Percentiles rank a stretch among this genome's conserved stretches.
Evolutionary conservation across 2,329 filamentous ascomycete species (phyloP).

Genomic region (Beauveria bassiana): DNA sequence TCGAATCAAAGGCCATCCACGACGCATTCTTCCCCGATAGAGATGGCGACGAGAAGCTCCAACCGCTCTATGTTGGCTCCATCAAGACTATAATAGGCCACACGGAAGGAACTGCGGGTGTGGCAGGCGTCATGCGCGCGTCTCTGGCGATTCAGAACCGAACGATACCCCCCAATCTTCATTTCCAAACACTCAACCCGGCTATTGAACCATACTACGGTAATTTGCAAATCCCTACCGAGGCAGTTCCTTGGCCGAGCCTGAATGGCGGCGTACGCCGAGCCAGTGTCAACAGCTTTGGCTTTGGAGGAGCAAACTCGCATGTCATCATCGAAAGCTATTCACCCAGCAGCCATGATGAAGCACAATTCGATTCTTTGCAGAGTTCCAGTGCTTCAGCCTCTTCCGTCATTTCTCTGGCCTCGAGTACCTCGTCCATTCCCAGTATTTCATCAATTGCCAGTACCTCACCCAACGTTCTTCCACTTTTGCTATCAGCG

Average conservation of each 20-base stretch:
- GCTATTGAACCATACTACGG: slow-evolving; percentile 16
- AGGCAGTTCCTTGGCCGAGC: slow-evolving; percentile 14
- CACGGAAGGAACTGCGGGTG: slow-evolving; percentile 20
- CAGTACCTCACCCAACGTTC: background rate
- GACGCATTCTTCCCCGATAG: background rate
- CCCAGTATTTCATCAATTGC: background rate
- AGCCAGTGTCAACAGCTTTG: slow-evolving; percentile 20
- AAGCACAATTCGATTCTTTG: background rate
- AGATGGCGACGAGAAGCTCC: background rate
- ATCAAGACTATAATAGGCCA: slow-evolving; percentile 24
- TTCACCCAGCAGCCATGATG: background rate
- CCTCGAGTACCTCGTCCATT: background rate
- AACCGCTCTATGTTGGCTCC: slow-evolving; percentile 15
- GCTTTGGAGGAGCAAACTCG: slow-evolving; percentile 21
- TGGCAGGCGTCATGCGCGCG: slow-evolving; percentile 21
- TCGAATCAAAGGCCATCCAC: slow-evolving; percentile 33
- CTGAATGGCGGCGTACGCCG: background rate
- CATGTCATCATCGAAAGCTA: slow-evolving; percentile 19
- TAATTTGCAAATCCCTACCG: slow-evolving; percentile 13
- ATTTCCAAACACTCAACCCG: slow-evolving; percentile 18
- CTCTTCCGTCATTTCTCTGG: background rate
- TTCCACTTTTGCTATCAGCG: slow-evolving; percentile 16
- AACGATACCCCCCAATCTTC: slow-evolving; percentile 18
- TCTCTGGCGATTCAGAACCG: slow-evolving; percentile 15
- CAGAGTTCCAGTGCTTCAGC: background rate